Conservation (phyloP, 345 rosid species). For the Ricinus communis region DNA sequence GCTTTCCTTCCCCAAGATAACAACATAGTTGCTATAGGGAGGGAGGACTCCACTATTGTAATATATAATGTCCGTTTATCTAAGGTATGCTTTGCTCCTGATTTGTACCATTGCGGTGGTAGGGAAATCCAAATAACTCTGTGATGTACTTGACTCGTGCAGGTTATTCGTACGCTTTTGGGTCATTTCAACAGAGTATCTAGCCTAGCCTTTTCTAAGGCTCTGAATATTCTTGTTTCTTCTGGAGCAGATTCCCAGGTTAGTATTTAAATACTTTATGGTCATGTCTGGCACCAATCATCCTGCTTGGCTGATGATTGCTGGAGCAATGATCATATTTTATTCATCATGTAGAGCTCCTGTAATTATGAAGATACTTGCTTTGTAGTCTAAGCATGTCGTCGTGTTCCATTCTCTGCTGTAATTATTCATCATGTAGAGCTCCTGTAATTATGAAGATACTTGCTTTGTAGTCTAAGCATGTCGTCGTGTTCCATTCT, state of each 20-base stretch:
- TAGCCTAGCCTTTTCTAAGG: conserved; percentile 43
- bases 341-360: neutral
- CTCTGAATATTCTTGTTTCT: conserved; percentile 38
- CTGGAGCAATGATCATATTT: neutral
- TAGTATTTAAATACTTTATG: conserved; percentile 8
- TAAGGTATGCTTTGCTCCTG: conserved; percentile 28
- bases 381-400: neutral
- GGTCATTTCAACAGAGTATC: conserved; percentile 43
- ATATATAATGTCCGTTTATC: conserved; percentile 33
- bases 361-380: neutral
- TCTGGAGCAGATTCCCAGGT: conserved; percentile 55
- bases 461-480: neutral
- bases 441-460: neutral
- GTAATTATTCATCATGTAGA: neutral
- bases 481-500: neutral
- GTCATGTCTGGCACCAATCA: too few relatives aligned
- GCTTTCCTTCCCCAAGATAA: conserved; percentile 45
- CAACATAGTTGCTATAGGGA: conserved; percentile 42
- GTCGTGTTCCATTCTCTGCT: too few relatives aligned
- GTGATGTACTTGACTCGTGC: conserved; percentile 9
- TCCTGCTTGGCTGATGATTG: neutral
- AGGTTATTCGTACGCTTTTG: conserved; percentile 41
- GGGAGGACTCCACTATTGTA: conserved; percentile 38
- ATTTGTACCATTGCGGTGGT: neutral
- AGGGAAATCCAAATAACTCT: neutral